Conservation (phyloP, 768 basidiomycete genomes). For the Kwoniella pini region DNA sequence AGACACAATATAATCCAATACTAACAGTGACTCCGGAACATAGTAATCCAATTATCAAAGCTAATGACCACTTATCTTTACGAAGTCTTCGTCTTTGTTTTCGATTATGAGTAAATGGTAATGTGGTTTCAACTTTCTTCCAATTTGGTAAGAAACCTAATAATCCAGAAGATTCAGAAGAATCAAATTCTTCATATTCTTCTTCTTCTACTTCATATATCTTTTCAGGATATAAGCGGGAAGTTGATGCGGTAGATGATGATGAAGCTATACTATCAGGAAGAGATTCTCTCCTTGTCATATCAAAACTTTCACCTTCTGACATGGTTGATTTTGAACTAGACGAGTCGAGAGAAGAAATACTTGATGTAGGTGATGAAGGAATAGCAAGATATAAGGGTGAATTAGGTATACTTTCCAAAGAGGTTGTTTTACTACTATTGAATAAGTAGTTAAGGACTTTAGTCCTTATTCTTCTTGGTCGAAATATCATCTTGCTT, state of each 20-base stretch:
- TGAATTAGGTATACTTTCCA: slow-evolving; percentile 1
- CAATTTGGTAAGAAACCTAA: slow-evolving; percentile 4
- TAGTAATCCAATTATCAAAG: neutral
- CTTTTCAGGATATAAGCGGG: neutral
- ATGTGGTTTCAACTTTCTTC: neutral
- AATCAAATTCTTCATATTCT: slow-evolving; percentile 1
- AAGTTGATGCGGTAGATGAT: neutral
- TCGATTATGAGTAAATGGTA: neutral
- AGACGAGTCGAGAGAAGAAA: slow-evolving; percentile 8
- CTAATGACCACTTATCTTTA: no score
- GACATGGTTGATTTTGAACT: slow-evolving; percentile 7
- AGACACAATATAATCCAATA: neutral
- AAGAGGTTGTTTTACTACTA: neutral
- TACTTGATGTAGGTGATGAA: slow-evolving; percentile 5
- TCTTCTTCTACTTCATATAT: neutral
- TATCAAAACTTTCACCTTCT: neutral
- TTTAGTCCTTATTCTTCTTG: slow-evolving; percentile 7
- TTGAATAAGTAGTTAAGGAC: slow-evolving; percentile 1
- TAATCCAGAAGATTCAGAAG: slow-evolving; percentile 7
- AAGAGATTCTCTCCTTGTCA: neutral
- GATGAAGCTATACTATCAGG: slow-evolving; percentile 2
- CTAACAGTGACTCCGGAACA: neutral
- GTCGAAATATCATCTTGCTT: slow-evolving; percentile 4
- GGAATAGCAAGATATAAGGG: neutral
- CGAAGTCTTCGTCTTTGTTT: neutral